Base-by-base conservation (phyloP, 2,329 filamentous ascomycete genomes). In the Botryotinia calthae region DNA sequence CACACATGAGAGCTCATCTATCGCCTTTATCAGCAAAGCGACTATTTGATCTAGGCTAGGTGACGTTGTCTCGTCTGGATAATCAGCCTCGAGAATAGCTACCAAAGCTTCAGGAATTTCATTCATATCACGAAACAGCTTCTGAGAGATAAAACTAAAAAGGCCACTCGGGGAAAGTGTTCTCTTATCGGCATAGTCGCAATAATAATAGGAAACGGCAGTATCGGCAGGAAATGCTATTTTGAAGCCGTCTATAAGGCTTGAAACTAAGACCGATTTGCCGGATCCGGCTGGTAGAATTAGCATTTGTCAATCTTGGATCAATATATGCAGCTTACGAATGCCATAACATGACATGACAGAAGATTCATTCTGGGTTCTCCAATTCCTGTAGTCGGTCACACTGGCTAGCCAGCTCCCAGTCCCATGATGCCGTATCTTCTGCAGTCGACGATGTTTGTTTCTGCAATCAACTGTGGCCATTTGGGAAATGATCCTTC, bases 161-260 rank as follows among this genome's bases (percentile, higher is more conserved):
- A 31, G 48, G 5, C 31, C 54, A 54, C 14, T 58, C 2, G 59
- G 54, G 18, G 73, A 48, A 2, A 75, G 69, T 22, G 72, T 73
- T n/a, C 69, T 51, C 54, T 75, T 73, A 7, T 75, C 74, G 2
- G 74, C 74, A 58, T 73, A 70, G 62, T 75, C 72, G 16, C 74
- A 75, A 56, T 75, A 75, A 51, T 73, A 72, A 46, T 59, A 59
- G 34, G 66, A 68, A 54, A 54, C n/a, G 25, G 48, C 5, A 54
- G 25, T 16, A 0, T 54, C 31, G 34, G 28, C 31, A 51, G 44
- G 25, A 40, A 51, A 20, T n/a, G 9, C 9, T 0, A n/a, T 2
- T 37, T 59, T n/a, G 16, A 22, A 58, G 6, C 28, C 34, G 31
- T 58, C 66, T 7, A 69, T 69, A 10, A 59, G 51, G 14, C 34